phyloP scores from a whole-genome alignment of 352 stramenopile species.

The Globisporangium mamillatum region DNA sequence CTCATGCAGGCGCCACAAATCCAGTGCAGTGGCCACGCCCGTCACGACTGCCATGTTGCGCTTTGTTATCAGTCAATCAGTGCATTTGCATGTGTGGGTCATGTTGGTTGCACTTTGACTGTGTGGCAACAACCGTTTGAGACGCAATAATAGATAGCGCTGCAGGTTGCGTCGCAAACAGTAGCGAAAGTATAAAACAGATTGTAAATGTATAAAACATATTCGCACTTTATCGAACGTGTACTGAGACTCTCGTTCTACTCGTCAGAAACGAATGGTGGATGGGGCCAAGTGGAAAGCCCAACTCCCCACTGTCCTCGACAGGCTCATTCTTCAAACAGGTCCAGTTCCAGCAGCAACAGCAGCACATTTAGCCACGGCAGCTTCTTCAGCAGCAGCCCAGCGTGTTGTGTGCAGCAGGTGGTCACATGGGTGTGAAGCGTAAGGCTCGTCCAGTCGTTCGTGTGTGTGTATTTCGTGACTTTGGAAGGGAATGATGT shows the following conservation, averaged over 20 bases:
- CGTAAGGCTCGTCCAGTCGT: not conserved
- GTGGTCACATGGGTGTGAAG: not conserved
- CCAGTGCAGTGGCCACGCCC: constrained; percentile 32
- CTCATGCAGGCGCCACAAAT: constrained; percentile 34
- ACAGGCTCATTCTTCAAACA: constrained; percentile 10
- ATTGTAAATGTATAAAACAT: not conserved
- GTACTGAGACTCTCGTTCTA: not conserved
- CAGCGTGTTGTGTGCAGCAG: not conserved
- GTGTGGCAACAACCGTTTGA: not conserved
- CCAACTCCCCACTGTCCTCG: not conserved
- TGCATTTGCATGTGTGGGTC: not conserved
- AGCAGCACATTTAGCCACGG: not conserved
- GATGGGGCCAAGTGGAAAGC: not conserved
- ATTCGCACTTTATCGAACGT: not conserved
- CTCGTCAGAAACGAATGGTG: constrained; percentile 3
- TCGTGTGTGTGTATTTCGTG: constrained; percentile 5
- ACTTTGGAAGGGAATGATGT: constrained; percentile 60
- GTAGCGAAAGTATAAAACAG: not conserved
- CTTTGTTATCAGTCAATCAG: not conserved
- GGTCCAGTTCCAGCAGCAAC: not conserved
- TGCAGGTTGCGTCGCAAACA: not conserved
- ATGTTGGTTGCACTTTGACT: constrained; percentile 2
- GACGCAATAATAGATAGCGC: not conserved
- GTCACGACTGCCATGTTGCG: constrained; percentile 3
- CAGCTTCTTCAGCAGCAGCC: not conserved